Evolutionary conservation across 2,329 filamentous ascomycete genomes (phyloP).

Genomic region (Geosmithia putterillii): DNA sequence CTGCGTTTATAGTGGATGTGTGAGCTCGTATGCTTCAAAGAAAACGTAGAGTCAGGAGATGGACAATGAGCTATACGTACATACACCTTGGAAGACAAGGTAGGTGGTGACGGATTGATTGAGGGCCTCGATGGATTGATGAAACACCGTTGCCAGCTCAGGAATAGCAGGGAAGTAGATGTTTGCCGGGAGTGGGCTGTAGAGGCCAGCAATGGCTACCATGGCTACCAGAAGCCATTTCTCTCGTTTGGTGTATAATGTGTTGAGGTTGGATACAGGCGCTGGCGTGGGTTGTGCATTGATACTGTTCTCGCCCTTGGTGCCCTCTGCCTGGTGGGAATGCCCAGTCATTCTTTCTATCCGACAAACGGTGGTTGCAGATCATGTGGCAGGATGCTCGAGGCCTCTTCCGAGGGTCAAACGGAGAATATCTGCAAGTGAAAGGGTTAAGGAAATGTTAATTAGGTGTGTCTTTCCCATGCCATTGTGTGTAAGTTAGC

Average conservation of each 20-base stretch:
- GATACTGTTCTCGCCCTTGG: background rate
- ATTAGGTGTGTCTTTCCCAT: no score
- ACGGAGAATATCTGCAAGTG: no score
- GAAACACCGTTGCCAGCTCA: constrained; percentile 12
- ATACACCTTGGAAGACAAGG: constrained; percentile 16
- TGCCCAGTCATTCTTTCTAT: background rate
- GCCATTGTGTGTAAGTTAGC: no score
- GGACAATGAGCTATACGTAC: background rate
- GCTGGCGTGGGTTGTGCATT: background rate
- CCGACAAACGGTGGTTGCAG: background rate
- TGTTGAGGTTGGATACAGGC: background rate
- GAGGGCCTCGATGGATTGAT: constrained; percentile 13
- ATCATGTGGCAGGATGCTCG: no score
- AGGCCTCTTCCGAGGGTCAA: no score
- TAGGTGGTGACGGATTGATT: constrained; percentile 19
- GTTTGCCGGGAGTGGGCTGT: constrained; percentile 18
- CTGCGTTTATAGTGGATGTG: background rate
- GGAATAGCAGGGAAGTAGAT: constrained; percentile 21
- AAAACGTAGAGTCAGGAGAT: background rate
- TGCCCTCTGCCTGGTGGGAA: background rate
- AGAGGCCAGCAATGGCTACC: constrained; percentile 5
- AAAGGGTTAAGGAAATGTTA: no score
- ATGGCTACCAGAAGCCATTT: constrained; percentile 7
- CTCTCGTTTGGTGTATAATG: constrained; percentile 4
- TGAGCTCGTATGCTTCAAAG: background rate